Percentiles rank a stretch among this genome's conserved stretches.
phyloP scores from a whole-genome alignment of 2,329 filamentous ascomycete genomes.

The Pyrenochaeta sp. region DNA sequence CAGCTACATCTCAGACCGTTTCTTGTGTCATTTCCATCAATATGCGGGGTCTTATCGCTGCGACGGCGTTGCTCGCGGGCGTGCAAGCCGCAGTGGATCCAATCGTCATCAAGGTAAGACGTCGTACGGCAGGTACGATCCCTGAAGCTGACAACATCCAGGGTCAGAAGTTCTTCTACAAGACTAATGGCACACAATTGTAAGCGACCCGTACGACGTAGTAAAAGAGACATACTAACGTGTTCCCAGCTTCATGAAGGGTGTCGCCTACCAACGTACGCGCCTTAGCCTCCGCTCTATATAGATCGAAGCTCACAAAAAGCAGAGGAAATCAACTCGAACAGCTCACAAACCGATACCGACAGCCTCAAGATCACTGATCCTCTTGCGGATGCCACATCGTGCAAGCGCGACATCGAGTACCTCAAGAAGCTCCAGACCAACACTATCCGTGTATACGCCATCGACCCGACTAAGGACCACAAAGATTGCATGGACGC shows the following conservation, averaged over 20 bases:
- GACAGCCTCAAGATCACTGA: conserved; percentile 71
- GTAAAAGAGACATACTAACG: conserved; percentile 24
- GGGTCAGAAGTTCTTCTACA: conserved; percentile 90
- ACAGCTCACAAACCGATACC: conserved; percentile 62
- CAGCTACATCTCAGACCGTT: conserved; percentile 33
- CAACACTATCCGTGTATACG: conserved; percentile 91
- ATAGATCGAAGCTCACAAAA: conserved; percentile 13
- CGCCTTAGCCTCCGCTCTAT: neutral
- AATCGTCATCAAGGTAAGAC: conserved; percentile 73
- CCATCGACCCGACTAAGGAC: conserved; percentile 80
- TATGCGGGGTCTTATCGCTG: conserved; percentile 64
- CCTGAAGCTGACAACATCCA: conserved; percentile 42
- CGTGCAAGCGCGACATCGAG: conserved; percentile 86
- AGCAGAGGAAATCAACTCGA: conserved; percentile 66
- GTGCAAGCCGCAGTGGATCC: conserved; percentile 66
- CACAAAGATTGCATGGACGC: conserved; percentile 86
- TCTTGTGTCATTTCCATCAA: conserved; percentile 42
- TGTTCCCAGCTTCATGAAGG: conserved; percentile 76
- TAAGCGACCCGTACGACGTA: conserved; percentile 16
- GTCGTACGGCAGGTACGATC: conserved; percentile 10
- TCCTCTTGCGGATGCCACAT: conserved; percentile 75
- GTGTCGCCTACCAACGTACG: conserved; percentile 87
- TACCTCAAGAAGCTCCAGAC: conserved; percentile 80
- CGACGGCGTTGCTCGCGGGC: conserved; percentile 61
- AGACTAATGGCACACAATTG: conserved; percentile 79